Evolutionary conservation across 768 basidiomycete species (phyloP), one percentile per base, ranked within the genome.

Genomic region (Lentinula sp.): DNA sequence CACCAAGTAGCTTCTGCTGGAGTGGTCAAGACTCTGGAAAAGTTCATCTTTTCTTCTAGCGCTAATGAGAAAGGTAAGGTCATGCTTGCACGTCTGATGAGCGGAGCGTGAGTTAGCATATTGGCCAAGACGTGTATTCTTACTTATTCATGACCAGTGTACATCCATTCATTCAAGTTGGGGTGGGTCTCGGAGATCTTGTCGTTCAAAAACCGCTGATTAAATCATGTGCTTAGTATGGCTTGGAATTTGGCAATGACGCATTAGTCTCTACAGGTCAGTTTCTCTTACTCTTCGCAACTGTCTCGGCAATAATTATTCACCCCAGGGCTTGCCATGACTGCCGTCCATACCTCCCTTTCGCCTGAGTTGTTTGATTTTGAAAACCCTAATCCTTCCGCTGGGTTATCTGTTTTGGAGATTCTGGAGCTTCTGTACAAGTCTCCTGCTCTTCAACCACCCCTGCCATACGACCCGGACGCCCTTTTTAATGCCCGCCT

Each of bases 101-200:
- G 69, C 39, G 76, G 76, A 63, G 69, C 68, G 72, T 76, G 61
- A 69, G 75, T 74, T 59, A 23, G 63, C 13, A 4, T 46, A 5
- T 18, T 32, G 58, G 13, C 37, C 21, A 50, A 48, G 28, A 40
- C n/a, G 13, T 52, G 18, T 21, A n/a, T 37, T 16, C 16, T 34
- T 28, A n/a, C 57, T 42, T 32, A 51, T n/a, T 43, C 5, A 10
- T 56, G 13, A 16, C 45, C 35, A 86, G 84, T 4, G 61, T 80
- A 11, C 85, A 87, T 69, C 82, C 84, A 0, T 68, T 83, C 52
- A 87, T 87, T 52, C 79, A 81, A 64, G 70, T 78, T n/a, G 85
- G 84, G 45, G 84, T 84, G 66, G 48, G 79, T 76, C 7, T 59
- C 39, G 23, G 13, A n/a, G 32, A 13, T 48, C 28, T 18, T 11